Base-by-base conservation (phyloP, 768 basidiomycete species). In the Guyanaporus albipodus region DNA sequence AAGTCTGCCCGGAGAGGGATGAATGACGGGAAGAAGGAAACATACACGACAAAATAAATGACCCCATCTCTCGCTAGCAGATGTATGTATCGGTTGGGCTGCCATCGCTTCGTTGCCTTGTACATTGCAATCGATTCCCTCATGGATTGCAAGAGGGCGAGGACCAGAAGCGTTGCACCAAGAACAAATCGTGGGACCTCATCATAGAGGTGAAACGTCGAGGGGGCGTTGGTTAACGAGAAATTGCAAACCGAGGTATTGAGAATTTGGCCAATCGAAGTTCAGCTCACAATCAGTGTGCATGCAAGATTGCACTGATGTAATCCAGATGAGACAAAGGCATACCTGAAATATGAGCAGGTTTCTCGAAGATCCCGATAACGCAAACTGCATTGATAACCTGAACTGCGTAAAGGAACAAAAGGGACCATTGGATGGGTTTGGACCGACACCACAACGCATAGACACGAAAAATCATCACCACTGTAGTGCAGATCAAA, bases 21-120 rank as follows among this genome's bases (percentile, higher is more conserved):
- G 18, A 34, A 19, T 10, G n/a, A n/a, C n/a, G n/a, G n/a, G n/a
- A 2, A 4, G 17, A 11, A 69, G 80, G 11, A 15, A 24, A 46
- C 44, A 23, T 43, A 46, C 52, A 54, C n/a, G 3, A 49, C 0
- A 26, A 55, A 54, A 17, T 55, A 55, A 29, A 46, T 17, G 8
- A 43, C 21, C 9, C 47, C 52, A 10, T 54, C 54, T 19, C 6
- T 21, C 12, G n/a, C 12, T 2, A 55, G 26, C 9, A 15, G 44
- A 19, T 46, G 23, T 23, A 51, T 38, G 12, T 31, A 38, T 5
- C 17, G 4, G 37, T 38, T 46, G 5, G 29, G 28, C 31, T 45
- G 36, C 44, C 44, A 45, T n/a, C 14, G 44, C 8, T 38, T 45
- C n/a, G 44, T 31, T 23, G 36, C 36, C 3, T 6, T 38, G 37